A percentile compares a stretch with the other conserved stretches of the same genome.
Conservation (phyloP, 163 green algal species). For the Scenedesmus sp. region DNA sequence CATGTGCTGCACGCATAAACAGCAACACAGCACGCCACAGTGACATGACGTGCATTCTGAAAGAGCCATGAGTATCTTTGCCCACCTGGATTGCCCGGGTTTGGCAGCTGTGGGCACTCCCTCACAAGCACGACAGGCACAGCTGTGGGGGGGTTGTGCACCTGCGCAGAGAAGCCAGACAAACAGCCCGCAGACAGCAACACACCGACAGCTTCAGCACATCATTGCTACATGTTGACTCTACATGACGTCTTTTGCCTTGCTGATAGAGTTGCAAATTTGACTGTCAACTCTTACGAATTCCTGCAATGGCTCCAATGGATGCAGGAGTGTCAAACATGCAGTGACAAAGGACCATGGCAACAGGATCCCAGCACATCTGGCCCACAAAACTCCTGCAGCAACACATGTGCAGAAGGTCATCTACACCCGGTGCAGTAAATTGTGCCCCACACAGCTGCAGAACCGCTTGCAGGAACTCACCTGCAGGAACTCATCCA, state of each 20-base stretch:
- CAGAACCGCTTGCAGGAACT: not conserved
- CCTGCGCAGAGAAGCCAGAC: not conserved
- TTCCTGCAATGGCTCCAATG: not conserved
- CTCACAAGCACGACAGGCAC: constrained; percentile 64
- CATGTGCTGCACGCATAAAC: too few species aligned
- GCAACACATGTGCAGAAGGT: not conserved
- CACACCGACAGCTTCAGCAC: not conserved
- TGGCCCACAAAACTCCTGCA: not conserved
- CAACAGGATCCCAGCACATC: too few species aligned
- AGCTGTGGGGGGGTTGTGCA: constrained; percentile 74
- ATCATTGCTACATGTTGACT: not conserved
- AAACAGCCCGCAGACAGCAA: not conserved
- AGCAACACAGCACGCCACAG: too few species aligned
- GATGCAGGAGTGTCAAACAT: not conserved
- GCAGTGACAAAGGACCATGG: not conserved
- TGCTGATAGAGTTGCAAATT: not conserved
- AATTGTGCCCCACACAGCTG: not conserved
- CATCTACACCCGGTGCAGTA: not conserved
- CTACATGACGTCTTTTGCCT: not conserved
- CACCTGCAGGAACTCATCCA: constrained; percentile 66
- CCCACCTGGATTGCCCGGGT: not conserved
- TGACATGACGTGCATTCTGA: not conserved
- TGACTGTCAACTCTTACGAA: not conserved
- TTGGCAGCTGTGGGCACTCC: not conserved
- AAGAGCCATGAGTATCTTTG: not conserved